phyloP scores from a whole-genome alignment of 1,284 basidiomycete genomes.

The Ganoderma resinaceum region DNA sequence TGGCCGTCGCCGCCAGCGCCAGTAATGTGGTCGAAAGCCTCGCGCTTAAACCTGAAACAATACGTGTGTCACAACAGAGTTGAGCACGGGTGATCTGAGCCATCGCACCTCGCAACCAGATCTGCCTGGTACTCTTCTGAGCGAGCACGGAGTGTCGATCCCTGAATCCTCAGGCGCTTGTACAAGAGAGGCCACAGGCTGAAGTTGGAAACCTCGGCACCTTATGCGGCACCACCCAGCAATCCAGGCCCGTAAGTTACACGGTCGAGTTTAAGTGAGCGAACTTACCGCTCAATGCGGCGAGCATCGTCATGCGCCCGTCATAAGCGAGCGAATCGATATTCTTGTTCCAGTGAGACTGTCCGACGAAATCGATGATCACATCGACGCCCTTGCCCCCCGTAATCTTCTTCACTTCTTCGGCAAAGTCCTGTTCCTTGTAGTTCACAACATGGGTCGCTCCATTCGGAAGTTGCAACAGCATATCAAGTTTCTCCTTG shows the following conservation, averaged over 20 bases:
- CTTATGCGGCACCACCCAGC: conserved; percentile 48
- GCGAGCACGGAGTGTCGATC: conserved; percentile 87
- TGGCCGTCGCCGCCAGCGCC: conserved; percentile 61
- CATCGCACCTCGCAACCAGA: conserved; percentile 66
- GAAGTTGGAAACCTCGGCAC: conserved; percentile 67
- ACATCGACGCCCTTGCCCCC: conserved; percentile 77
- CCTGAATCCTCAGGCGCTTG: conserved; percentile 91
- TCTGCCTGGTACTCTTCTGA: conserved; percentile 83
- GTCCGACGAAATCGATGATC: conserved; percentile 89
- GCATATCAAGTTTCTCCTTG: conserved; percentile 84
- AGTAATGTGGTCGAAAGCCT: conserved; percentile 68
- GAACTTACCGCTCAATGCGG: conserved; percentile 73
- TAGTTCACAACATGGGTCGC: conserved; percentile 87
- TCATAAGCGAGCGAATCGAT: conserved; percentile 79
- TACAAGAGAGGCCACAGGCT: conserved; percentile 76
- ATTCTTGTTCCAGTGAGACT: conserved; percentile 86
- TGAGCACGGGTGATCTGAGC: neutral
- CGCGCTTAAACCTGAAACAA: conserved; percentile 48
- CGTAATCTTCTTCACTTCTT: conserved; percentile 71
- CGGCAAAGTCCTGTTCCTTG: conserved; percentile 82
- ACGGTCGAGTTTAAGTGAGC: no score
- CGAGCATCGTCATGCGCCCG: conserved; percentile 79
- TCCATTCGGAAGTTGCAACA: conserved; percentile 68
- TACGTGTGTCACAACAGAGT: neutral
- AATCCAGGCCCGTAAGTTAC: neutral